A percentile compares a stretch with the other conserved stretches of the same genome.
These are phyloP conservation scores for Arctium minus DNA, from an alignment of 129 eudicot species.

Conservation along the genomic window DNA sequence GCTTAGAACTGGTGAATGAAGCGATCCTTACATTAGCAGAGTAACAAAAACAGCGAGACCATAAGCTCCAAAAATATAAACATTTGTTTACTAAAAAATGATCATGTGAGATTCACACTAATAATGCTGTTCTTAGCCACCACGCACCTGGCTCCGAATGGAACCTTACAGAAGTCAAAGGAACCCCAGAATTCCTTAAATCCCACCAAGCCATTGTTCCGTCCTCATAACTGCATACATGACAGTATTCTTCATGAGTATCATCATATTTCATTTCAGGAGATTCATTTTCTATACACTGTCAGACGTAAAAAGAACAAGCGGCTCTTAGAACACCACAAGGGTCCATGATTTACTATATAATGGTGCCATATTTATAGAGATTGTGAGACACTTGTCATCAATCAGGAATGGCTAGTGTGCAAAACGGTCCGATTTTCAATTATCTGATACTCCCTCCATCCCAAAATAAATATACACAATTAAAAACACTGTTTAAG, in stretches of 20 bases:
- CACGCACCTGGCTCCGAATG: conserved; percentile 81
- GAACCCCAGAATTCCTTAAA: conserved; percentile 59
- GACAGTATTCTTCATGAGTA: background rate
- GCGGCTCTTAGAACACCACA: background rate
- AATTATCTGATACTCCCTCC: background rate
- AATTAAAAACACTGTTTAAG: background rate
- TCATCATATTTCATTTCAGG: background rate
- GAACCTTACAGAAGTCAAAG: conserved; percentile 60
- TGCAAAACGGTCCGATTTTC: background rate
- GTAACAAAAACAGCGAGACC: background rate
- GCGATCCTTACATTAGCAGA: background rate
- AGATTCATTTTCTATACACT: background rate
- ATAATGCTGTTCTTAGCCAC: background rate
- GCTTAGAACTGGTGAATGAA: conserved; percentile 48
- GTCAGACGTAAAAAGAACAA: background rate
- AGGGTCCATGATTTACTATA: background rate
- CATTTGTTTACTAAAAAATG: background rate
- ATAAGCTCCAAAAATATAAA: background rate
- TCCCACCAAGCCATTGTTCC: conserved; percentile 88
- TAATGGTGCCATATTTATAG: background rate
- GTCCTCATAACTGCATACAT: conserved; percentile 60
- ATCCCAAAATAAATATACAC: background rate
- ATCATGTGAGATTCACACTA: background rate
- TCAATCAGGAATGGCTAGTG: background rate
- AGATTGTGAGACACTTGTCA: background rate